Percentiles rank a stretch among this genome's conserved stretches.
Conservation (phyloP, 768 basidiomycete species). For the Agrocybe pediades region DNA sequence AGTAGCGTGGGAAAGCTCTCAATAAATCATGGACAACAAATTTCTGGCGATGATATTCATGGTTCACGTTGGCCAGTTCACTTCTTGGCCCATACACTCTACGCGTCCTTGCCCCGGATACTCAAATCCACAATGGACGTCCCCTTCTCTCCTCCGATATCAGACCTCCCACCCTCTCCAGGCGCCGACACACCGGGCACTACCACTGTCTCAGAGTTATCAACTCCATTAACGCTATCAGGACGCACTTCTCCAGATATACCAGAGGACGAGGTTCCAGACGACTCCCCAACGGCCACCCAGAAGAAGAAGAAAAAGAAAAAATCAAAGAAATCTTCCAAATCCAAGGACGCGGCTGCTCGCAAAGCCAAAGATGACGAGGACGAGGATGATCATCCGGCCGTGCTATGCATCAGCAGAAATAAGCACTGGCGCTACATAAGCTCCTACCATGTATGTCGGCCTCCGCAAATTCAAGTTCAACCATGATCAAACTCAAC, state of each 20-base stretch:
- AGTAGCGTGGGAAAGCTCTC: background rate
- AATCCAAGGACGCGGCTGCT: slow-evolving; percentile 41
- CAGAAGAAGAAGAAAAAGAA: slow-evolving; percentile 75
- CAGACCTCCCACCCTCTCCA: slow-evolving; percentile 22
- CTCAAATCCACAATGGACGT: slow-evolving; percentile 7
- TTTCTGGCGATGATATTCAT: slow-evolving; percentile 1
- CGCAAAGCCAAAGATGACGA: slow-evolving; percentile 29
- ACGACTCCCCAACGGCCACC: slow-evolving; percentile 23
- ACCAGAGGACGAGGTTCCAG: slow-evolving; percentile 21
- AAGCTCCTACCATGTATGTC: slow-evolving; percentile 84
- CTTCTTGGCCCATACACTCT: background rate
- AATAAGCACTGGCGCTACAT: slow-evolving; percentile 96
- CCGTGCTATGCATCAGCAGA: slow-evolving; percentile 82
- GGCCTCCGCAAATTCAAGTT: slow-evolving; percentile 10
- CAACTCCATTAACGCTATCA: slow-evolving; percentile 30
- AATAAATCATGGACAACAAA: background rate
- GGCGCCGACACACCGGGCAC: slow-evolving; percentile 22
- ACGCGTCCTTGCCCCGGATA: background rate
- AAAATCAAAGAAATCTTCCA: slow-evolving; percentile 57
- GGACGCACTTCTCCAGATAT: slow-evolving; percentile 32
- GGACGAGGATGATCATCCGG: slow-evolving; percentile 51
- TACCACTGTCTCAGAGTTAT: slow-evolving; percentile 22
- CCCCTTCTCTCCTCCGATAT: slow-evolving; percentile 11
- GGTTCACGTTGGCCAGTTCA: background rate
- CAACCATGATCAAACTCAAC: slow-evolving; percentile 15